A percentile compares a stretch with the other conserved stretches of the same genome.
Evolutionary conservation across 371 early-diverging fungal genomes (phyloP).

Genomic region (Mucor saturninus): DNA sequence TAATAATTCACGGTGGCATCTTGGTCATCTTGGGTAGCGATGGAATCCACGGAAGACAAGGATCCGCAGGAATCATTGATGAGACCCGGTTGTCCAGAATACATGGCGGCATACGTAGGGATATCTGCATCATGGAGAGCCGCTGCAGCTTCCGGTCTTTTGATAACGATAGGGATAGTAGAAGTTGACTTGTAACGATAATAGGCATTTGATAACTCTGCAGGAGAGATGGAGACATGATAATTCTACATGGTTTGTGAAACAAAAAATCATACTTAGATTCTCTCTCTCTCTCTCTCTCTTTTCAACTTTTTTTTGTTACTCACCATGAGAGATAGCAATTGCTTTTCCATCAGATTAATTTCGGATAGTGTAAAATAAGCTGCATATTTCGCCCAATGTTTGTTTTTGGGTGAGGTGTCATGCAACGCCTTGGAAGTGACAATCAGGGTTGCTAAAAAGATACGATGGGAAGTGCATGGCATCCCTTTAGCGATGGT

Average conservation of each 20-base stretch:
- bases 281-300: neutral
- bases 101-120: slow-evolving; percentile 18
- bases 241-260: slow-evolving; percentile 4
- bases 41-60: slow-evolving; percentile 5
- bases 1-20: neutral
- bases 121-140: slow-evolving; percentile 6
- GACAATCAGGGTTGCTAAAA: slow-evolving; percentile 77
- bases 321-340: slow-evolving; percentile 69
- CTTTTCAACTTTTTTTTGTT: neutral
- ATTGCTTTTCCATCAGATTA: slow-evolving; percentile 81
- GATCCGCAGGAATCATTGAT: slow-evolving; percentile 2
- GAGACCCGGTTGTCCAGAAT: neutral
- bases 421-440: slow-evolving; percentile 76
- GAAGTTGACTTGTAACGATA: neutral
- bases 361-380: slow-evolving; percentile 77
- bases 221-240: slow-evolving; percentile 15
- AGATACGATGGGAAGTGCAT: slow-evolving; percentile 62
- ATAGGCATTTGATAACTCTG: slow-evolving; percentile 14
- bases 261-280: neutral
- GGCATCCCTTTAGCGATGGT: slow-evolving; percentile 60
- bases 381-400: slow-evolving; percentile 76
- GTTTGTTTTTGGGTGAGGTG: slow-evolving; percentile 78
- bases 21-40: slow-evolving; percentile 3
- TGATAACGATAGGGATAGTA: neutral
- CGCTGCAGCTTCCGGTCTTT: slow-evolving; percentile 5